A percentile compares a stretch with the other conserved stretches of the same genome.
Conservation (phyloP, 2,329 filamentous ascomycete genomes). For the Fusarium chlamydosporum region DNA sequence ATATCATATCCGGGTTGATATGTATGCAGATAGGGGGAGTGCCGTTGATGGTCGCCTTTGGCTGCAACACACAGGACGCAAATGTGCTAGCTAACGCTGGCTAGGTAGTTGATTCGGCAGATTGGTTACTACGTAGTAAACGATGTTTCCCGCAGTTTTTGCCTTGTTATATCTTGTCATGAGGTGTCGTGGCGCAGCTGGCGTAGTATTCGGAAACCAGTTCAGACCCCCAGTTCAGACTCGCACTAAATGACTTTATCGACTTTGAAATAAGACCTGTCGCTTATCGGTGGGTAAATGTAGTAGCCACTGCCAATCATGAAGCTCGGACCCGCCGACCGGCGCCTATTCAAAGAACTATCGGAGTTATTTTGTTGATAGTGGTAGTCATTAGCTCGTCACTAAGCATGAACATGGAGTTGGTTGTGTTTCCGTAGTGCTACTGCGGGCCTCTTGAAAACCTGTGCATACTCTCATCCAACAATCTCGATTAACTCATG, state of each 20-base stretch:
- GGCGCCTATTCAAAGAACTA: neutral
- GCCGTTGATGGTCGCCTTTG: slow-evolving; percentile 44
- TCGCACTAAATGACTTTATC: neutral
- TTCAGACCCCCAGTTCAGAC: neutral
- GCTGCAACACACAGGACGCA: slow-evolving; percentile 12
- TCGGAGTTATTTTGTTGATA: neutral
- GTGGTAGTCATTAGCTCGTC: slow-evolving; percentile 20
- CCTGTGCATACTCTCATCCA: neutral
- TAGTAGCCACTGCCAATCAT: neutral
- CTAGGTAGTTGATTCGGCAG: neutral
- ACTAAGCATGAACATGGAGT: slow-evolving; percentile 21
- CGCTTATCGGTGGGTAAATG: neutral
- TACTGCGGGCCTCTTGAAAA: neutral
- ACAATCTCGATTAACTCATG: slow-evolving; percentile 4
- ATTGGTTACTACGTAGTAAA: no score
- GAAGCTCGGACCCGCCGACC: neutral
- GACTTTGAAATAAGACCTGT: neutral
- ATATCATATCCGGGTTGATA: slow-evolving; percentile 21
- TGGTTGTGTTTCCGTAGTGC: neutral
- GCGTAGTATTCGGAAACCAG: neutral
- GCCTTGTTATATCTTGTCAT: neutral
- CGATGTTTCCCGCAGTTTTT: neutral
- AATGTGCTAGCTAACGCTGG: neutral
- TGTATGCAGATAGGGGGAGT: slow-evolving; percentile 15
- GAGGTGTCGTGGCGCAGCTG: neutral